phyloP scores from a whole-genome alignment of 345 rosid species.

The Salix koriyanagi region DNA sequence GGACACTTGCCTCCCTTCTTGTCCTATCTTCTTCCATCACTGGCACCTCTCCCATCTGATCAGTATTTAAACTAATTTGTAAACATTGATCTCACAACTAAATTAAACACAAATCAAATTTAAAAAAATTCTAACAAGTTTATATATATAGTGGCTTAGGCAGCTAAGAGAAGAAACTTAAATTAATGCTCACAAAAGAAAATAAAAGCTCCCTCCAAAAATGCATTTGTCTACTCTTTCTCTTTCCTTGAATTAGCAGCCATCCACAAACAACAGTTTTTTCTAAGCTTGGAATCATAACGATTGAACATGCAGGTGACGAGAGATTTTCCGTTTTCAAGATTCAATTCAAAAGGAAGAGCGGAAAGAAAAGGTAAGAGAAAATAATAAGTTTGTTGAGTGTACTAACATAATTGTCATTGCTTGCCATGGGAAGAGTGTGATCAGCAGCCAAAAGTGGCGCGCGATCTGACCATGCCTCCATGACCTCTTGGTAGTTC shows the following conservation, averaged over 20 bases:
- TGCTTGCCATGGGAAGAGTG: slow-evolving; percentile 27
- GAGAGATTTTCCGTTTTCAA: background rate
- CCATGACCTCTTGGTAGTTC: slow-evolving; percentile 69
- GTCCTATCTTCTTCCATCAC: slow-evolving; percentile 61
- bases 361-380: background rate
- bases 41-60: slow-evolving; percentile 62
- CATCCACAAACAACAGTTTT: no score
- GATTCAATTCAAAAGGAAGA: background rate
- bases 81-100: background rate
- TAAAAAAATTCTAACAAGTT: background rate
- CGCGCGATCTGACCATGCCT: slow-evolving; percentile 62
- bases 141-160: no score
- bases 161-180: background rate
- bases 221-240: no score
- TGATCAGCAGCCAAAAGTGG: slow-evolving; percentile 38
- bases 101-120: no score
- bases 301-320: background rate
- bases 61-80: background rate
- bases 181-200: background rate
- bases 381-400: background rate
- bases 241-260: no score
- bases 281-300: no score
- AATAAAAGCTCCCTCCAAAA: background rate
- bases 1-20: slow-evolving; percentile 74
- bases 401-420: slow-evolving; percentile 46